phyloP scores from a whole-genome alignment of 2,329 filamentous ascomycete genomes.

The Verticillium dahliae region DNA sequence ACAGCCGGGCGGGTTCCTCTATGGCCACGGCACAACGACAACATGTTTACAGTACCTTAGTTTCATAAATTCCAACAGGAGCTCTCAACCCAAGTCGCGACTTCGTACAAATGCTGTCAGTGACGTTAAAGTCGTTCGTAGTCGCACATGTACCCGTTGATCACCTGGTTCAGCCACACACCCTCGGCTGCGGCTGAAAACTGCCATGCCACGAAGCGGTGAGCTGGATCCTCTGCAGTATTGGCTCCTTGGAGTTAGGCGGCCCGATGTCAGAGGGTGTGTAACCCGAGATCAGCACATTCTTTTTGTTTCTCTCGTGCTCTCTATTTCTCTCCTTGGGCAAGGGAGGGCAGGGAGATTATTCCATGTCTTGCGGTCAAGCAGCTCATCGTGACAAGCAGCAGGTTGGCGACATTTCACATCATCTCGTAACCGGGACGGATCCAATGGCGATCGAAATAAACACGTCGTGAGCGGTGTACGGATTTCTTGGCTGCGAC shows the following conservation, averaged over 20 bases:
- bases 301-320: neutral
- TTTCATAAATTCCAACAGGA: neutral
- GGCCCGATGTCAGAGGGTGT: neutral
- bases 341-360: neutral
- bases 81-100: too few relatives aligned
- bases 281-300: neutral
- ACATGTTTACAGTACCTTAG: neutral
- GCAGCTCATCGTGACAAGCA: too few relatives aligned
- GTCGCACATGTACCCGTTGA: neutral
- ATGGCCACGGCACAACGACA: too few relatives aligned
- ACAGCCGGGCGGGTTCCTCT: too few relatives aligned
- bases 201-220: neutral
- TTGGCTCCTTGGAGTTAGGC: neutral
- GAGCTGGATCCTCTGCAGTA: neutral
- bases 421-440: neutral
- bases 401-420: neutral
- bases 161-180: neutral
- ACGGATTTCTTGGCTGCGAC: neutral
- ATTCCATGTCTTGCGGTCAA: too few relatives aligned
- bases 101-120: too few relatives aligned
- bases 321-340: too few relatives aligned
- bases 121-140: neutral
- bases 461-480: neutral
- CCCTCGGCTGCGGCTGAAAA: neutral
- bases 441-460: neutral